These are phyloP conservation scores for Boletus huronensis DNA, from an alignment of 768 basidiomycete genomes.

Conservation along the genomic window DNA sequence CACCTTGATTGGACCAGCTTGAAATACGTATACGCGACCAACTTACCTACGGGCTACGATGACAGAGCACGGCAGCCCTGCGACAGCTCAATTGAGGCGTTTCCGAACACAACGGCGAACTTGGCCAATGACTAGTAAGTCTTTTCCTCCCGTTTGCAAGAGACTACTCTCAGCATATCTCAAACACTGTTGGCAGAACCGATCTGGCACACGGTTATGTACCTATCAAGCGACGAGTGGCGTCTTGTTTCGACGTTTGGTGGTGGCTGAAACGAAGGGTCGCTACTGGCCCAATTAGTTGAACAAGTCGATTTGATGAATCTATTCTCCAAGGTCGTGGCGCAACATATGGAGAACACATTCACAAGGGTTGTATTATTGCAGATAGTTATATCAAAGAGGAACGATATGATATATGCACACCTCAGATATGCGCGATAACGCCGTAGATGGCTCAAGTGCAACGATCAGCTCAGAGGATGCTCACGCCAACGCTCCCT, in stretches of 20 bases:
- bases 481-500: constrained; percentile 27
- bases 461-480: neutral
- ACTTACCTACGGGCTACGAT: no score
- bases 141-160: neutral
- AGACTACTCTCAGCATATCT: neutral
- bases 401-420: neutral
- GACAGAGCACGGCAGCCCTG: no score
- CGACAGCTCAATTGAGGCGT: neutral
- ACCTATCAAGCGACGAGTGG: neutral
- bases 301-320: neutral
- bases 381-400: neutral
- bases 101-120: neutral
- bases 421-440: neutral
- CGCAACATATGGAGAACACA: neutral
- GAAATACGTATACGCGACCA: no score
- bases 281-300: no score
- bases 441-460: neutral
- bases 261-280: neutral
- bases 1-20: no score
- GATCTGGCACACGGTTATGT: no score
- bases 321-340: neutral
- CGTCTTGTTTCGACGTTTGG: neutral
- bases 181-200: neutral
- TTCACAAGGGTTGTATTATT: neutral
- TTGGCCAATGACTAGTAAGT: neutral